phyloP scores from a whole-genome alignment of 2,329 filamentous ascomycete genomes.

The Exserohilum rostratum region DNA sequence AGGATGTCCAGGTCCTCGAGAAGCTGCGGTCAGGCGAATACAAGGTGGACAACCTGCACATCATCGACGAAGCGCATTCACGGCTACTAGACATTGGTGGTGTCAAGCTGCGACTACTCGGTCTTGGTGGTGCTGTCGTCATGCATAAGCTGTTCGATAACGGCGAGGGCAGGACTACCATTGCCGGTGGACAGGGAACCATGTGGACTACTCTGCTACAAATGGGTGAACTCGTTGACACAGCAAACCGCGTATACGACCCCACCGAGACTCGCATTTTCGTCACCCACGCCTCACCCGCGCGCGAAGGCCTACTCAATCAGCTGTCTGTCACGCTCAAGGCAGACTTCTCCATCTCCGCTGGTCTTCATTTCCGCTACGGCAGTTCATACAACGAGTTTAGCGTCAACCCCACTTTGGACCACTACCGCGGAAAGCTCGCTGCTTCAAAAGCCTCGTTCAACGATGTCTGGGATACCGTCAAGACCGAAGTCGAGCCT shows the following conservation, averaged over 20 bases:
- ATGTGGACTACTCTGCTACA: conserved; percentile 99
- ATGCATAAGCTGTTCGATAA: conserved; percentile 99
- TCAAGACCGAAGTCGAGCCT: conserved; percentile 93
- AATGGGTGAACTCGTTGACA: conserved; percentile 98
- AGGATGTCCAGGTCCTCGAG: conserved; percentile 95
- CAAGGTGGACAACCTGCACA: conserved; percentile 95
- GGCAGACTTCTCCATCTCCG: conserved; percentile 97
- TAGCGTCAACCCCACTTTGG: conserved; percentile 95
- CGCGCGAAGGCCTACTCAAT: conserved; percentile 94
- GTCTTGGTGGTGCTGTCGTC: conserved; percentile 92
- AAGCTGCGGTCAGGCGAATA: conserved; percentile 98
- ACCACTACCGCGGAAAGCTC: conserved; percentile 98
- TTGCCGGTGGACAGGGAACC: conserved; percentile 95
- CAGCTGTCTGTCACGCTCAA: conserved; percentile 97
- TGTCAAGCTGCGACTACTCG: conserved; percentile 91
- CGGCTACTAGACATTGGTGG: conserved; percentile 93
- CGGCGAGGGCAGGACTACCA: conserved; percentile 95
- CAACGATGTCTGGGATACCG: conserved; percentile 99
- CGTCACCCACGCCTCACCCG: conserved; percentile 94
- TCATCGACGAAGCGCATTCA: conserved; percentile 97
- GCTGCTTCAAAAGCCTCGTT: conserved; percentile 98
- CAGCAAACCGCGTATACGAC: conserved; percentile 96
- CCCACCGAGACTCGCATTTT: conserved; percentile 97
- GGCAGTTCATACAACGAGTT: conserved; percentile 99
- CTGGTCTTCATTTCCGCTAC: conserved; percentile 96